Base-by-base conservation (phyloP, 2,329 filamentous ascomycete species). In the Colletotrichum sansevieriae region DNA sequence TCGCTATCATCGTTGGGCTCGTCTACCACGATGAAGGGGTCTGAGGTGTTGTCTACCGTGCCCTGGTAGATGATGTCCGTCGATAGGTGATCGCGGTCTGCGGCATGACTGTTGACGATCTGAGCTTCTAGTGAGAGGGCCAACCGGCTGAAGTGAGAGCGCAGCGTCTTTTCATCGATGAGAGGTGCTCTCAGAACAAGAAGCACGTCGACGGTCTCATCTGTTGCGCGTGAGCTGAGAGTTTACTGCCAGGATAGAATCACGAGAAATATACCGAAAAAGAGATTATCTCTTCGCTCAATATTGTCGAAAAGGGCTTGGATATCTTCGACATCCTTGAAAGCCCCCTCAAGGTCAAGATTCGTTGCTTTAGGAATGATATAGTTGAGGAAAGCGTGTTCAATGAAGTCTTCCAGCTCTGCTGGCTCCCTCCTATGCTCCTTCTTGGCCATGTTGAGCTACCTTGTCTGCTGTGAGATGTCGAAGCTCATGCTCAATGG, bases 151-250 rank as follows among this genome's bases (percentile, higher is more conserved):
- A 94, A 81, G 63, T 89, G 88, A 41, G 86, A 83, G 64, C 86
- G 83, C 20, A 94, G 79, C 0, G 82, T 81, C 37, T 82, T 77
- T 68, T 91, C 85, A 63, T 88, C 85, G 64, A 86, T 82, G 74
- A 86, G 83, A 4, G 90, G 89, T 9, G 90, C 90, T 74, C 87
- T 87, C 65, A 95, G 84, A 11, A 93, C 83, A 70, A 94, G 81
- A 74, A 92, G 89, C 18, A 94, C 84, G 71, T 90, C 83, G 65
- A 92, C 85, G 29, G 88, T 88, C 82, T 95, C 92, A 86, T 95
- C 92, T 94, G 81, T 66, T 76, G 75, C 82, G 5, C 6, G 18
- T 35, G 20, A 39, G 7, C 10, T 29, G 29, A 11, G 11, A 37
- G 10, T 20, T 22, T 15, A n/a, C 6, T 63, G 25, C 10, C 15